Conservation (phyloP, 2,329 filamentous ascomycete genomes). For the Apiospora phragmitis region DNA sequence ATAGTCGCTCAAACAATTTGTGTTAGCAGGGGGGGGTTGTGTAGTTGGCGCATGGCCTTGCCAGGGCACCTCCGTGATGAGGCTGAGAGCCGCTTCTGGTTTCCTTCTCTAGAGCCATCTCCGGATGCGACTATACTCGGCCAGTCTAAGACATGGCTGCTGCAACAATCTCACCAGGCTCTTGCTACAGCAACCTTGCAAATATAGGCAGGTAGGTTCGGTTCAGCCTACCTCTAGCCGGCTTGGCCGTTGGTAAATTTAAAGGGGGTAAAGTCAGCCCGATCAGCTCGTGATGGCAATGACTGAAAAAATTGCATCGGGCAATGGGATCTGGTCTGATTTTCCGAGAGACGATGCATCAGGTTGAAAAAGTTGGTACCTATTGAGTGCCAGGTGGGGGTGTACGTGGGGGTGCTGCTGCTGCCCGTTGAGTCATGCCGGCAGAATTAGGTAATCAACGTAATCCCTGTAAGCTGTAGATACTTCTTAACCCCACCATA, state of each 20-base stretch:
- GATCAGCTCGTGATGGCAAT: not conserved
- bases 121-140: not conserved
- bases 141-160: not conserved
- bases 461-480: not conserved
- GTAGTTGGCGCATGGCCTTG: not conserved
- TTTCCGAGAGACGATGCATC: not conserved
- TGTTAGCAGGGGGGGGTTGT: not conserved
- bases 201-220: not conserved
- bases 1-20: not conserved
- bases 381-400: not conserved
- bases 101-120: not conserved
- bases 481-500: constrained; percentile 5
- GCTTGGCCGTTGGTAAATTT: not conserved
- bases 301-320: not conserved
- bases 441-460: not conserved
- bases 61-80: not conserved
- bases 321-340: not conserved
- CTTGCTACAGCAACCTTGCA: too few species aligned
- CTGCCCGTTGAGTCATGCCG: not conserved
- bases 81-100: too few species aligned
- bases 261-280: not conserved
- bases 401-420: not conserved
- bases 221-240: not conserved
- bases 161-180: too few species aligned
- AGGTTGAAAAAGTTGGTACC: not conserved